Percentiles rank a stretch among this genome's conserved stretches.
phyloP scores from a whole-genome alignment of 2,329 filamentous ascomycete genomes.

The Pseudocercospora ulei region DNA sequence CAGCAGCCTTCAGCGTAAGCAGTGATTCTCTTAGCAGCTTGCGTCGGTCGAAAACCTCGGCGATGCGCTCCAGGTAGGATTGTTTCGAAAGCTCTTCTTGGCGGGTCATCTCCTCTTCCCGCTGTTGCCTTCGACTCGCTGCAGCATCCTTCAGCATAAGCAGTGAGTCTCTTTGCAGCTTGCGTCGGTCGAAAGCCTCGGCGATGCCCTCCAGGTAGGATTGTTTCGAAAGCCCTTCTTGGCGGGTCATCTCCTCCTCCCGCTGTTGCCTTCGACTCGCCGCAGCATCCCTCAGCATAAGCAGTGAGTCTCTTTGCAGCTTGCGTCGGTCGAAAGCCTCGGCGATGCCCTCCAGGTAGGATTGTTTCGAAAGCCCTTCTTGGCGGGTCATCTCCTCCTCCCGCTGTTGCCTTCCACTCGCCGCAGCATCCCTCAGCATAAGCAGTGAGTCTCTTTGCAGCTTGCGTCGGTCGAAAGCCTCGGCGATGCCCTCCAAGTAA shows the following conservation, averaged over 20 bases:
- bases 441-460: background rate
- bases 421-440: background rate
- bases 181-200: background rate
- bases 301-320: background rate
- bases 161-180: background rate
- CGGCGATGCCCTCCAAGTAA: background rate
- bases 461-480: background rate
- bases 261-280: background rate
- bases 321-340: background rate
- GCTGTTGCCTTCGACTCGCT: background rate
- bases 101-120: background rate
- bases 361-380: too few species aligned
- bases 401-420: background rate
- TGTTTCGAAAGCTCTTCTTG: too few species aligned
- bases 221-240: too few species aligned
- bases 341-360: background rate
- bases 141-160: background rate
- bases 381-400: too few species aligned
- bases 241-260: constrained; percentile 2
- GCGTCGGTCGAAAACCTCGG: background rate
- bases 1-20: background rate
- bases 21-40: background rate
- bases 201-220: background rate
- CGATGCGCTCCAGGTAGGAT: too few species aligned
- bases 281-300: background rate